phyloP scores from a whole-genome alignment of 2,329 filamentous ascomycete species.

The Aspergillus udagawae region DNA sequence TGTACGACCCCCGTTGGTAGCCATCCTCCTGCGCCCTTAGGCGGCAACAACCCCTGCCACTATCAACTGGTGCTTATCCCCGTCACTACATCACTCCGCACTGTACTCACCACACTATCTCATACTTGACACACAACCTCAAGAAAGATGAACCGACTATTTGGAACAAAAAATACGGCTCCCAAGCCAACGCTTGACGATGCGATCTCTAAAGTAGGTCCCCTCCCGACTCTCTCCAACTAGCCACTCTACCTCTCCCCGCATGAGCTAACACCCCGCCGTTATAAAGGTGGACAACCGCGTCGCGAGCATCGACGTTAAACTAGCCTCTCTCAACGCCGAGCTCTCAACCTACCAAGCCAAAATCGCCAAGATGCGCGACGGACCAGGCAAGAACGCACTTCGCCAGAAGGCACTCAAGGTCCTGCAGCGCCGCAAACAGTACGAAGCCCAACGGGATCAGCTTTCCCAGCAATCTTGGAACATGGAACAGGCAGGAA shows the following conservation, averaged over 20 bases:
- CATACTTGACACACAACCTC: background rate
- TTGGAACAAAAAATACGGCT: conserved; percentile 78
- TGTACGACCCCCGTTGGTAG: background rate
- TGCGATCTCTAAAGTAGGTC: conserved; percentile 72
- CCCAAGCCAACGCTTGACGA: conserved; percentile 85
- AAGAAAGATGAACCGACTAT: conserved; percentile 83
- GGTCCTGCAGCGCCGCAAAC: conserved; percentile 85
- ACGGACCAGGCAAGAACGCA: conserved; percentile 87
- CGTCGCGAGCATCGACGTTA: conserved; percentile 85
- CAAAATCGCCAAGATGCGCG: conserved; percentile 87
- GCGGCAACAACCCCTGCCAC: background rate
- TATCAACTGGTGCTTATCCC: background rate
- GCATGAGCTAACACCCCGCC: conserved; percentile 3
- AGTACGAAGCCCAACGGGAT: conserved; percentile 90
- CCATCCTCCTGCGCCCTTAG: background rate
- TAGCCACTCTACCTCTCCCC: conserved; percentile 1
- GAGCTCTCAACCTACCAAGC: conserved; percentile 85
- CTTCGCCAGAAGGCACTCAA: conserved; percentile 94
- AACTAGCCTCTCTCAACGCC: conserved; percentile 85
- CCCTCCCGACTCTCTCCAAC: background rate
- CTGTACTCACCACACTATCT: background rate
- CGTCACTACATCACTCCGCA: background rate
- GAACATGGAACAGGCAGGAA: conserved; percentile 98
- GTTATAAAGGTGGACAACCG: conserved; percentile 65
- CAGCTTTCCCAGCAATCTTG: conserved; percentile 91